phyloP scores from a whole-genome alignment of 345 rosid species.

The Euclidium syriacum region DNA sequence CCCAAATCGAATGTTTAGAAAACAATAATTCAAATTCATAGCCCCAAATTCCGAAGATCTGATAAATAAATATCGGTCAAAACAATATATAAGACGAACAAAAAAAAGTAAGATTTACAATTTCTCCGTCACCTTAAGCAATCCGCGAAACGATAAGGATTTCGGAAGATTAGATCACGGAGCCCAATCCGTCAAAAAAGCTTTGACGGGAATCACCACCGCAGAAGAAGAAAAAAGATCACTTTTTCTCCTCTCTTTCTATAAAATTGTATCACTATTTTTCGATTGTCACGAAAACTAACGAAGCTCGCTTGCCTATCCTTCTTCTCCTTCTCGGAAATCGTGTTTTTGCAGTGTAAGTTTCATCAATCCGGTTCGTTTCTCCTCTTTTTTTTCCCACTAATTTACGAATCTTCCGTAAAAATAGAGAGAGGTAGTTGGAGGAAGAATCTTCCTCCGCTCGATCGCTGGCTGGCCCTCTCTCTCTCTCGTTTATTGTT shows the following conservation, averaged over 20 bases:
- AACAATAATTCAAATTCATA: slow-evolving; percentile 6
- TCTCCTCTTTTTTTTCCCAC: neutral
- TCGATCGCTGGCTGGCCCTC: slow-evolving; percentile 8
- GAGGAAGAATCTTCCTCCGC: slow-evolving; percentile 31
- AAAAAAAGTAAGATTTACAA: neutral
- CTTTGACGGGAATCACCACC: too few relatives aligned
- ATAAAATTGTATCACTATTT: too few relatives aligned
- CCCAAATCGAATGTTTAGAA: neutral
- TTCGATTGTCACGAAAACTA: too few relatives aligned
- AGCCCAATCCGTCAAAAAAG: slow-evolving; percentile 12
- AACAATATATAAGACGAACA: neutral
- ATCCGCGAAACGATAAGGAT: neutral
- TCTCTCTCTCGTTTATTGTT: slow-evolving; percentile 2
- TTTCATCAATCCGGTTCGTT: slow-evolving; percentile 21
- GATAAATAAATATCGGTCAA: neutral
- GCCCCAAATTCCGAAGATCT: slow-evolving; percentile 12
- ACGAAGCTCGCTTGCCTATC: neutral
- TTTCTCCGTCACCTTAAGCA: slow-evolving; percentile 11
- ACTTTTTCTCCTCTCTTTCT: neutral
- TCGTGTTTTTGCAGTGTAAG: slow-evolving; percentile 28
- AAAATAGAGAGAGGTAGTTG: slow-evolving; percentile 17
- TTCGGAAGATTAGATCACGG: slow-evolving; percentile 10
- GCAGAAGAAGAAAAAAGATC: neutral
- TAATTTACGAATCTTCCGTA: slow-evolving; percentile 23
- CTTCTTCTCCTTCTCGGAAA: neutral